Evolutionary conservation across 257 asterid genomes (phyloP).

Genomic region (Gentiana macrophylla): DNA sequence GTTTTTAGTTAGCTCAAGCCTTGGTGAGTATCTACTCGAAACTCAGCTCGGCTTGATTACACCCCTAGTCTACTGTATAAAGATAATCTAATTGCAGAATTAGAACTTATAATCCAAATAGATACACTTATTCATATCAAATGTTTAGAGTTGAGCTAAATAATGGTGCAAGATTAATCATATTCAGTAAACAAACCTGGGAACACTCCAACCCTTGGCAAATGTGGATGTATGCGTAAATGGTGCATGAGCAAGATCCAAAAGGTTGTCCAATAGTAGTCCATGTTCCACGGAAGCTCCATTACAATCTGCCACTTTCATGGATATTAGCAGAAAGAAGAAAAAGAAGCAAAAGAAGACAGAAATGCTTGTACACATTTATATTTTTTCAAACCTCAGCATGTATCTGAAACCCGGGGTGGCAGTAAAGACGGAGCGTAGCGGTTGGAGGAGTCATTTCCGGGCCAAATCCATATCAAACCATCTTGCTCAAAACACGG

Average conservation of each 20-base stretch:
- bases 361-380: background rate
- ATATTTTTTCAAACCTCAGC: conserved; percentile 58
- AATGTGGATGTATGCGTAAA: conserved; percentile 93
- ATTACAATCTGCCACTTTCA: conserved; percentile 56
- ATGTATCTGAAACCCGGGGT: conserved; percentile 85
- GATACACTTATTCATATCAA: no score
- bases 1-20: no score
- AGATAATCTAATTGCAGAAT: no score
- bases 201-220: conserved; percentile 96
- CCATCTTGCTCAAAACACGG: conserved; percentile 97
- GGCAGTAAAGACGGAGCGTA: conserved; percentile 70
- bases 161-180: background rate
- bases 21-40: no score
- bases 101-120: no score
- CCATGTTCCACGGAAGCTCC: conserved; percentile 98
- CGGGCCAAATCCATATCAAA: conserved; percentile 97
- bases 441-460: conserved; percentile 78
- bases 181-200: conserved; percentile 35
- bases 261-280: conserved; percentile 77
- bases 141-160: no score
- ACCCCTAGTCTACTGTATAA: no score
- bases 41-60: no score
- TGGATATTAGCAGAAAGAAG: conserved; percentile 9
- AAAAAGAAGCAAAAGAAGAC: conserved; percentile 1
- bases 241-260: conserved; percentile 99